phyloP scores from a whole-genome alignment of 2,329 filamentous ascomycete species.

The Sphaceloma murrayae region DNA sequence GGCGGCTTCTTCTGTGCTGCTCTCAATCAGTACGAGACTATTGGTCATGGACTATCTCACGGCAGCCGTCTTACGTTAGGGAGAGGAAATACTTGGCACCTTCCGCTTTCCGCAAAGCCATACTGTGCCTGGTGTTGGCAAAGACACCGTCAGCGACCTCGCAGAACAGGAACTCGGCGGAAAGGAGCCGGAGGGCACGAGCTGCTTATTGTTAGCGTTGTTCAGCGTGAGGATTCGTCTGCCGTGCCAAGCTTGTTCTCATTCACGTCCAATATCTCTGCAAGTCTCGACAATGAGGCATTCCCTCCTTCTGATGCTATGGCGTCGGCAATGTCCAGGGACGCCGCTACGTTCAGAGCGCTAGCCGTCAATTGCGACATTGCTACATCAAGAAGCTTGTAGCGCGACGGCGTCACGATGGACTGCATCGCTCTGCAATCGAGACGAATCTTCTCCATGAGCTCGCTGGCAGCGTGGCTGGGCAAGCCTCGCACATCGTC shows the following conservation, averaged over 20 bases:
- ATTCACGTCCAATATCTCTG: background rate
- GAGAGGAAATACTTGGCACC: too few species aligned
- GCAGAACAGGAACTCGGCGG: background rate
- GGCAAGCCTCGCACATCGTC: background rate
- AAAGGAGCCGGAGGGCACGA: background rate
- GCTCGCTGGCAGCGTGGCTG: background rate
- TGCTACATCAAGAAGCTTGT: too few species aligned
- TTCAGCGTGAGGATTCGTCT: too few species aligned
- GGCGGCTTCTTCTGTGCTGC: too few species aligned
- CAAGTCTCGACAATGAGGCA: background rate
- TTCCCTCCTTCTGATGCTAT: background rate
- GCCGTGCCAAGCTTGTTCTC: background rate
- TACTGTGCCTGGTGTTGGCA: background rate
- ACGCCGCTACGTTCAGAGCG: too few species aligned
- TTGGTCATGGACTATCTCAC: too few species aligned
- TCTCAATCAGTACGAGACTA: too few species aligned
- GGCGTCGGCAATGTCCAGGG: too few species aligned
- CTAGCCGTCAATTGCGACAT: too few species aligned
- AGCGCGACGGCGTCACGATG: background rate
- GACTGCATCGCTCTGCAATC: background rate
- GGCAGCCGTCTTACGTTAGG: too few species aligned
- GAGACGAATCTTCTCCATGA: background rate
- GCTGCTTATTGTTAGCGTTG: too few species aligned
- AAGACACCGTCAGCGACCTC: background rate
- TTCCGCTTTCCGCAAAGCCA: background rate